Conservation (phyloP, 164 flowering plant species). For the Cinnamomum micranthum region DNA sequence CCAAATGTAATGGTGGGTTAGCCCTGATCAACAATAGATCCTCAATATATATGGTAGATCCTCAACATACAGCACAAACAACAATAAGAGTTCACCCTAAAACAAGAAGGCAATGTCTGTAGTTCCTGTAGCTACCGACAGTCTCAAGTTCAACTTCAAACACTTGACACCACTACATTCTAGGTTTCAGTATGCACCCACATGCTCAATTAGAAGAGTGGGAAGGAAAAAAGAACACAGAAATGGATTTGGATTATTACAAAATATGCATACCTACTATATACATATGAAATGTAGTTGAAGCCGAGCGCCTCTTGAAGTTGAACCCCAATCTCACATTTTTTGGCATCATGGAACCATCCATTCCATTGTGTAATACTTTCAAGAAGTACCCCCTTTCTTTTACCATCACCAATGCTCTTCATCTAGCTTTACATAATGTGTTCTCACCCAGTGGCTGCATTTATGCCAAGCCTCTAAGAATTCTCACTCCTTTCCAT, state of each 20-base stretch:
- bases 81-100: too few relatives aligned
- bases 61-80: too few relatives aligned
- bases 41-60: too few relatives aligned
- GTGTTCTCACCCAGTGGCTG: neutral
- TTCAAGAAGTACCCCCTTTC: neutral
- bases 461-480: neutral
- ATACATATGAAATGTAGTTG: neutral
- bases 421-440: neutral
- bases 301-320: too few relatives aligned
- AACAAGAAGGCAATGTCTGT: too few relatives aligned
- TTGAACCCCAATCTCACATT: neutral
- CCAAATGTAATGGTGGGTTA: too few relatives aligned
- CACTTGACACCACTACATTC: too few relatives aligned
- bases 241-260: neutral
- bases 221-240: neutral
- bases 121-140: too few relatives aligned
- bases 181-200: too few relatives aligned
- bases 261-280: neutral
- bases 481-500: neutral
- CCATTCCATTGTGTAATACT: constrained; percentile 7
- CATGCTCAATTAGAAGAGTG: neutral
- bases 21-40: too few relatives aligned
- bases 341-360: neutral
- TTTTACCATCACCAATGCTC: neutral
- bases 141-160: too few relatives aligned